phyloP scores from a whole-genome alignment of 352 stramenopile species.

The Phytophthora fragariae region DNA sequence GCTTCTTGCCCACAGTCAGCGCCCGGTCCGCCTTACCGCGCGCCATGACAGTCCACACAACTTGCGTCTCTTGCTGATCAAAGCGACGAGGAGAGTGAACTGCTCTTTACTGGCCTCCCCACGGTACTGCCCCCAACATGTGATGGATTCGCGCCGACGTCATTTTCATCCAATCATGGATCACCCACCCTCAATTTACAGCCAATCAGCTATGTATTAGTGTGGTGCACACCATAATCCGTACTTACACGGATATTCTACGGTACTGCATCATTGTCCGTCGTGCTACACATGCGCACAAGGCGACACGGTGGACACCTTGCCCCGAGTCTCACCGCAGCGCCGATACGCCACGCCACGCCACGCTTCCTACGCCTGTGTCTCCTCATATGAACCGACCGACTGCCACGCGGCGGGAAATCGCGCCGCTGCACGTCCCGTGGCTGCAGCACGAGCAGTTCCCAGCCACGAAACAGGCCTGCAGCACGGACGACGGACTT shows the following conservation, averaged over 20 bases:
- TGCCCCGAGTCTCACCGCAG: constrained; percentile 10
- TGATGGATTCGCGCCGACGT: not conserved
- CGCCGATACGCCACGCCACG: not conserved
- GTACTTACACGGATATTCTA: constrained; percentile 10
- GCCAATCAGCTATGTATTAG: not conserved
- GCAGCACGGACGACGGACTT: constrained; percentile 56
- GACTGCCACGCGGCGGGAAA: constrained; percentile 29
- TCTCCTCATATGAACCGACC: constrained; percentile 18
- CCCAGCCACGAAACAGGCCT: constrained; percentile 57
- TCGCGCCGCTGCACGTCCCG: constrained; percentile 55
- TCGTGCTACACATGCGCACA: constrained; percentile 24
- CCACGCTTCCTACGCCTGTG: not conserved
- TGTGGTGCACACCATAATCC: not conserved
- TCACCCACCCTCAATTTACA: not conserved
- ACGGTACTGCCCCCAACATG: constrained; percentile 32
- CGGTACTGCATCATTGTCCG: constrained; percentile 7
- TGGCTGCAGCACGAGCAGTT: constrained; percentile 82
- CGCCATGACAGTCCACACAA: constrained; percentile 53
- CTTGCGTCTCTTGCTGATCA: constrained; percentile 15
- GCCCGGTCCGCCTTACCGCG: constrained; percentile 82
- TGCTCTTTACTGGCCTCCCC: constrained; percentile 53
- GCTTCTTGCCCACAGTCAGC: constrained; percentile 89
- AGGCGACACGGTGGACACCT: constrained; percentile 24
- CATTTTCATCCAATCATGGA: constrained; percentile 8
- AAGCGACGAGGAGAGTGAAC: constrained; percentile 34